Evolutionary conservation across 352 stramenopile genomes (phyloP).

Genomic region (Globisporangium acanthophoron): DNA sequence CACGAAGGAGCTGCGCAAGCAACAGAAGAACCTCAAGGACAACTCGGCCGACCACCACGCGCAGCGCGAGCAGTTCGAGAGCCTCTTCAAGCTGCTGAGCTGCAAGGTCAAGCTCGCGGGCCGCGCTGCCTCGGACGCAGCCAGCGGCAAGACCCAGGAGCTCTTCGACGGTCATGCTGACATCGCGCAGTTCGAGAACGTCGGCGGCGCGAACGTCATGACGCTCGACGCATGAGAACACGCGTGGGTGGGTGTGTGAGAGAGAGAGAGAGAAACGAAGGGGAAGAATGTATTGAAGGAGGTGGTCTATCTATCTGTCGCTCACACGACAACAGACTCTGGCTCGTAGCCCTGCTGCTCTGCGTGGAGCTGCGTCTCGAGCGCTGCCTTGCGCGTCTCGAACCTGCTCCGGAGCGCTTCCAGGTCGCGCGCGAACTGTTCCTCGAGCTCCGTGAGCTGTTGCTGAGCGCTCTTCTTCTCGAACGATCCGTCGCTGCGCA

Average conservation of each 20-base stretch:
- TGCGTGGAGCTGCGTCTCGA: constrained; percentile 45
- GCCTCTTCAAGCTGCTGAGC: constrained; percentile 71
- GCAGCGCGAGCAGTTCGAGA: constrained; percentile 85
- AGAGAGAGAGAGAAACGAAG: not conserved
- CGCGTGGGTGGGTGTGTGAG: too few species aligned
- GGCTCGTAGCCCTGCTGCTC: constrained; percentile 11
- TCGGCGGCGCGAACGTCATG: constrained; percentile 81
- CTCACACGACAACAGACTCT: constrained; percentile 14
- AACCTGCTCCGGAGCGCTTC: constrained; percentile 32
- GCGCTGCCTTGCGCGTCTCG: constrained; percentile 27
- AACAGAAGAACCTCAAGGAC: constrained; percentile 86
- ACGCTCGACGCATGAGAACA: constrained; percentile 51
- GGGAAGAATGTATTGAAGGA: not conserved
- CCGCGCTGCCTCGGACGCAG: constrained; percentile 12
- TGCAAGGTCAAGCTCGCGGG: constrained; percentile 68
- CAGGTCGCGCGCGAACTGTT: constrained; percentile 41
- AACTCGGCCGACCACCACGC: constrained; percentile 65
- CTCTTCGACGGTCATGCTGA: constrained; percentile 61
- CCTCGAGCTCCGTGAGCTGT: constrained; percentile 47
- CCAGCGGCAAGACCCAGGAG: constrained; percentile 19
- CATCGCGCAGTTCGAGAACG: constrained; percentile 70
- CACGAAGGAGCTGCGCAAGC: constrained; percentile 87
- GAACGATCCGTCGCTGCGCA: not conserved
- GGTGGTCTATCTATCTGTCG: not conserved
- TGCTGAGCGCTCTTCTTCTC: constrained; percentile 25